phyloP scores from a whole-genome alignment of 1,284 basidiomycete species.

The Pisolithus thermaeus region DNA sequence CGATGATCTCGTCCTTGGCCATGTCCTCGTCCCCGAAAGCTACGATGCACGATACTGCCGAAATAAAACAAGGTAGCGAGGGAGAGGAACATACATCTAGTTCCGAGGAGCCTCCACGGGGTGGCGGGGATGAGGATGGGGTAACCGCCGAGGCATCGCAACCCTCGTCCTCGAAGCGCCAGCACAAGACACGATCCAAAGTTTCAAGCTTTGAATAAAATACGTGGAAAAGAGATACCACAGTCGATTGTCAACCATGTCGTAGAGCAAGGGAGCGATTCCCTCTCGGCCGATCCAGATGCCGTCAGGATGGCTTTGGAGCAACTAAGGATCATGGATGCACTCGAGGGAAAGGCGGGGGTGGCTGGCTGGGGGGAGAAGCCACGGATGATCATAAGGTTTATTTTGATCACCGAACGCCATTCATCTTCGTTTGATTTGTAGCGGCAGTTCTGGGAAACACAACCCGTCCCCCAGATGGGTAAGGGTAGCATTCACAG shows the following conservation, averaged over 20 bases:
- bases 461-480: slow-evolving; percentile 90
- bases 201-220: slow-evolving; percentile 43
- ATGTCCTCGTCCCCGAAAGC: slow-evolving; percentile 29
- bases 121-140: slow-evolving; percentile 15
- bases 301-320: slow-evolving; percentile 57
- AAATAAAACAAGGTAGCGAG: slow-evolving; percentile 30
- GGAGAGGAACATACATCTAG: slow-evolving; percentile 27
- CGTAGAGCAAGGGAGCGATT: slow-evolving; percentile 45
- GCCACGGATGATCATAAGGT: slow-evolving; percentile 86
- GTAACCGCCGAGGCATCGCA: slow-evolving; percentile 17
- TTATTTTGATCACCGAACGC: slow-evolving; percentile 13
- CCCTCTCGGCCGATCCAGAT: slow-evolving; percentile 48
- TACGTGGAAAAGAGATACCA: slow-evolving; percentile 51
- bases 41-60: slow-evolving; percentile 38
- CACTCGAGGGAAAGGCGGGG: slow-evolving; percentile 65
- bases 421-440: slow-evolving; percentile 5
- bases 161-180: slow-evolving; percentile 52
- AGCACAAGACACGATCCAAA: slow-evolving; percentile 75
- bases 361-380: slow-evolving; percentile 68
- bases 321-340: slow-evolving; percentile 69
- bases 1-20: not conserved
- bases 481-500: slow-evolving; percentile 35
- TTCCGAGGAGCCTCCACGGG: slow-evolving; percentile 31
- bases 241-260: slow-evolving; percentile 56
- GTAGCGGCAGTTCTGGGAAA: slow-evolving; percentile 79